Evolutionary conservation across 2,329 filamentous ascomycete genomes (phyloP), one percentile per base, ranked within the genome.

Genomic region (Aureobasidium sp.): DNA sequence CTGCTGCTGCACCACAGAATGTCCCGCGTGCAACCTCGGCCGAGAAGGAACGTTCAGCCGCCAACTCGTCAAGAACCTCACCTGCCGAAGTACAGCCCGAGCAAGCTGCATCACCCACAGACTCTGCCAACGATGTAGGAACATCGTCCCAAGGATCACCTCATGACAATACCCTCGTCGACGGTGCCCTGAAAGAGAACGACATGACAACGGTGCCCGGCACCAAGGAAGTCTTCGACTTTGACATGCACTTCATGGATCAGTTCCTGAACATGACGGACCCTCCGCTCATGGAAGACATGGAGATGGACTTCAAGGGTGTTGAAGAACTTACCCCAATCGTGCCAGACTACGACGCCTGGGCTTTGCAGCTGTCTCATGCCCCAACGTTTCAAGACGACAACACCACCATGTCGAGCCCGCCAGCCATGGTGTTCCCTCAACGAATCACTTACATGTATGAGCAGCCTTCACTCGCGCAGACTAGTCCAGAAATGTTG

Each of bases 401-500:
- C 37, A 51, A 8, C 45, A 25, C 49, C 45, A 25, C 42, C 20
- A 37, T 39, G 15, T 47, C 49, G 31, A 62, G 49, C 15, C 49
- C 51, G 11, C 49, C 41, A 6, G 42, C 48, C 25, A 58, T 59
- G 22, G 47, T 55, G 15, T 57, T 58, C 15, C 56, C 61, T 9
- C 42, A 60, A 45, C 22, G 57, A 42, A 60, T 59, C 20, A 65
- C 56, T 58, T 70, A 69, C 55, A 64, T 70, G 53, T 70, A 68
- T 51, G 64, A 66, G 22, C 70, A 71, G 58, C 71, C 70, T 22
- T 68, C 68, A 37, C 67, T 72, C 44, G 62, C 68, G 1, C 60
- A 70, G 17, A 69, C 71, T 53, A 72, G 83, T 61, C 79, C 82
- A 11, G 86, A 88, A 65, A 83, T 84, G 77, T 74, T 89, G 25